phyloP scores from a whole-genome alignment of 768 basidiomycete genomes.

The Termitomyces sp. region DNA sequence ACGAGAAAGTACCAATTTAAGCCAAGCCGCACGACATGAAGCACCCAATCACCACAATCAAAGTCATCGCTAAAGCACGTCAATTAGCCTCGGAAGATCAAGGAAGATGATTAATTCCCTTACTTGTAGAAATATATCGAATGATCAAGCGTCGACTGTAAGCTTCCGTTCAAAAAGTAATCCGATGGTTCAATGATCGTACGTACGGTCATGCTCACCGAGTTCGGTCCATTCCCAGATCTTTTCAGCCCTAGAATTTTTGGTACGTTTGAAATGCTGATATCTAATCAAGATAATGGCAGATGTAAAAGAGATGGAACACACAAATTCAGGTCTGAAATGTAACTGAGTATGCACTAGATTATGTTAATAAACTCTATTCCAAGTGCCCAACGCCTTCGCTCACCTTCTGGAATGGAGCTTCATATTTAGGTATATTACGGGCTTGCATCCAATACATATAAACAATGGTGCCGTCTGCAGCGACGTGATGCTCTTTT shows the following conservation, averaged over 20 bases:
- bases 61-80: slow-evolving; percentile 53
- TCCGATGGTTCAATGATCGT: not conserved
- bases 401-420: slow-evolving; percentile 72
- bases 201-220: slow-evolving; percentile 59
- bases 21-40: slow-evolving; percentile 62
- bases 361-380: not conserved
- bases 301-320: slow-evolving; percentile 15
- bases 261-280: slow-evolving; percentile 52
- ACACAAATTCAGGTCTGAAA: slow-evolving; percentile 77
- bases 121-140: slow-evolving; percentile 77
- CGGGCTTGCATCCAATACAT: slow-evolving; percentile 83
- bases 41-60: slow-evolving; percentile 74
- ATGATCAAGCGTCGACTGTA: slow-evolving; percentile 72
- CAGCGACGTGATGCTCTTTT: slow-evolving; percentile 31
- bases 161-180: slow-evolving; percentile 1
- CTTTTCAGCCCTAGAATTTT: slow-evolving; percentile 51
- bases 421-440: slow-evolving; percentile 58
- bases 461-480: slow-evolving; percentile 44
- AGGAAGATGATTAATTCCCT: slow-evolving; percentile 14
- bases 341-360: slow-evolving; percentile 74
- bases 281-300: slow-evolving; percentile 5
- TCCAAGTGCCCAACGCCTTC: not conserved
- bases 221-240: slow-evolving; percentile 42
- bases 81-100: not conserved
- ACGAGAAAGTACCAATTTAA: not conserved